Evolutionary conservation across 1,139 yeast species (phyloP).

Genomic region (Saccharomyces hybrid): DNA sequence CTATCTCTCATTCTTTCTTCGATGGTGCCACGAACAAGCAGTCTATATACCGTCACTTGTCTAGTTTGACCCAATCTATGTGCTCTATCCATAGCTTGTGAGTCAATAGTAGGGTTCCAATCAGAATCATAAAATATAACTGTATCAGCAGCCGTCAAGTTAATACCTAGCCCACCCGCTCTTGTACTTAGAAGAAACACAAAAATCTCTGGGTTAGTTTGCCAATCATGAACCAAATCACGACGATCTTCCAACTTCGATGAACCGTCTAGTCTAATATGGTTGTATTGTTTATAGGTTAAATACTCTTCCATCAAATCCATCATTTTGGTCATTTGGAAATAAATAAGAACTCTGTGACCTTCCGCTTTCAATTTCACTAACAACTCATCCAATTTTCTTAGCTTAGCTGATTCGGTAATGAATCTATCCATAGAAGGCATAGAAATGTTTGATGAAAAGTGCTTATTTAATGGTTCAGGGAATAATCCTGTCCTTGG

Average conservation of each 20-base stretch:
- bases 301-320: constrained; percentile 95
- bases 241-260: constrained; percentile 92
- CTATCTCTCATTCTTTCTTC: constrained; percentile 98
- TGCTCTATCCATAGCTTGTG: constrained; percentile 99
- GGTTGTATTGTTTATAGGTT: constrained; percentile 84
- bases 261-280: constrained; percentile 89
- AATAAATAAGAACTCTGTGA: constrained; percentile 86
- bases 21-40: constrained; percentile 84
- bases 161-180: constrained; percentile 99
- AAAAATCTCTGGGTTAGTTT: constrained; percentile 89
- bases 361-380: constrained; percentile 75
- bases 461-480: constrained; percentile 45
- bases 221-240: constrained; percentile 98
- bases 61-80: constrained; percentile 96
- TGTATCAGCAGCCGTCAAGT: constrained; percentile 96
- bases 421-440: constrained; percentile 96
- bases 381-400: constrained; percentile 70
- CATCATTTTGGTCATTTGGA: constrained; percentile 99
- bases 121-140: constrained; percentile 96
- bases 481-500: constrained; percentile 75
- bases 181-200: constrained; percentile 87
- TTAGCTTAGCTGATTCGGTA: constrained; percentile 90
- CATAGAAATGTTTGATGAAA: constrained; percentile 73
- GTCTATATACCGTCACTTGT: constrained; percentile 93
- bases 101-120: constrained; percentile 98